phyloP scores from a whole-genome alignment of 768 basidiomycete species.

The Leucocoprinus sp. region DNA sequence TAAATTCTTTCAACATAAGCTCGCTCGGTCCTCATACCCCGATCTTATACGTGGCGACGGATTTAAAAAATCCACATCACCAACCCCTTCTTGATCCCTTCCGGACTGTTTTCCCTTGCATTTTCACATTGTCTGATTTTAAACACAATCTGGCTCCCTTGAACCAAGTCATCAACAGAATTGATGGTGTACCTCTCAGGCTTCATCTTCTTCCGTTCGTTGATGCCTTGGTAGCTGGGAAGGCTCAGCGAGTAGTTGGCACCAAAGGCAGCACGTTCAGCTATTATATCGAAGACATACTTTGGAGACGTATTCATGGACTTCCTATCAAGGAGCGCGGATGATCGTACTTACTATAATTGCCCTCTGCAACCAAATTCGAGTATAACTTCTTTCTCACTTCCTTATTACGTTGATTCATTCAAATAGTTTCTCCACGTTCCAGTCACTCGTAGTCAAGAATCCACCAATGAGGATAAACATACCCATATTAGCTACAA shows the following conservation, averaged over 20 bases:
- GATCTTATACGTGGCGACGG: constrained; percentile 20
- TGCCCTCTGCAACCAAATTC: not conserved
- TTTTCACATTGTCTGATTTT: constrained; percentile 21
- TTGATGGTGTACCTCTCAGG: constrained; percentile 18
- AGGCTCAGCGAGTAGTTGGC: constrained; percentile 50
- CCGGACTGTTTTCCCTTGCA: constrained; percentile 20
- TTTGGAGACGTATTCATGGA: constrained; percentile 56
- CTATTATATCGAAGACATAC: constrained; percentile 54
- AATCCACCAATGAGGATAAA: not conserved
- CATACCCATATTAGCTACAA: no score
- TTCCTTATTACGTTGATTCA: not conserved
- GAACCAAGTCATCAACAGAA: constrained; percentile 16
- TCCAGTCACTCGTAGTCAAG: not conserved
- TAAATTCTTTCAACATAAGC: not conserved
- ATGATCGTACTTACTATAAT: constrained; percentile 14
- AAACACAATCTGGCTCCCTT: constrained; percentile 13
- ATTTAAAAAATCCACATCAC: constrained; percentile 17
- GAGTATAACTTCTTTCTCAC: not conserved
- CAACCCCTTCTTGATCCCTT: constrained; percentile 19
- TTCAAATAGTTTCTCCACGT: not conserved
- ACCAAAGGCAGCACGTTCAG: constrained; percentile 76
- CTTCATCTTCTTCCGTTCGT: constrained; percentile 47
- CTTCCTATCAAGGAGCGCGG: constrained; percentile 43
- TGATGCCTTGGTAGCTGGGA: constrained; percentile 62
- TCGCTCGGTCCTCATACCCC: constrained; percentile 10